These are phyloP conservation scores for Oryza rufipogon DNA, from an alignment of 176 grass and related monocot genomes.

Conservation along the genomic window DNA sequence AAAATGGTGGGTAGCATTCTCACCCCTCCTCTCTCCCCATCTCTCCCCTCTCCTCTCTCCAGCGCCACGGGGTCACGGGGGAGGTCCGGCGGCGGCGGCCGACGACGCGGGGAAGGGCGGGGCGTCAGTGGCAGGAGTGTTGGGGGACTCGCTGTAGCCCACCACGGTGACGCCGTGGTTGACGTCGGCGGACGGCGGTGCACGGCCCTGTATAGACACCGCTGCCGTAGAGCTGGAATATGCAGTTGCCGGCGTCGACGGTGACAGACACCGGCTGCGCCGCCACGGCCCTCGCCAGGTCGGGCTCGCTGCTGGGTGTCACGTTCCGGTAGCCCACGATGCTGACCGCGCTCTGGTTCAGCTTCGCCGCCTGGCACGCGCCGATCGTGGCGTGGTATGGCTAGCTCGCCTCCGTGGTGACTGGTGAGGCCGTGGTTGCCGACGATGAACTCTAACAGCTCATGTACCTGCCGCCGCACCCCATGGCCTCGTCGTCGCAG, in stretches of 20 bases:
- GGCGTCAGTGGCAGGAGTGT: too few relatives aligned
- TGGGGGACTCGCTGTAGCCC: constrained; percentile 54
- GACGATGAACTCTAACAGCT: constrained; percentile 53
- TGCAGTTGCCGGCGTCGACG: constrained; percentile 48
- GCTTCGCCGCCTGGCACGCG: constrained; percentile 44
- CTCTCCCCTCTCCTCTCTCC: too few relatives aligned
- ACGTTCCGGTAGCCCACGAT: constrained; percentile 53
- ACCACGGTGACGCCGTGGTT: constrained; percentile 72
- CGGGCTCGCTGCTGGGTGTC: constrained; percentile 51
- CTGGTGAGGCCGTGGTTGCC: constrained; percentile 53
- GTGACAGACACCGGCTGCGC: constrained; percentile 59
- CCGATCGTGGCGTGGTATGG: constrained; percentile 45
- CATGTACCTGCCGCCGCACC: constrained; percentile 60
- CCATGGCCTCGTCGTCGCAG: constrained; percentile 39
- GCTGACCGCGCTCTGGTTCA: constrained; percentile 34
- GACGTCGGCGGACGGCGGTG: background rate
- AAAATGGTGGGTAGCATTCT: too few relatives aligned
- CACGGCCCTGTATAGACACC: constrained; percentile 73
- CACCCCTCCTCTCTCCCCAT: too few relatives aligned
- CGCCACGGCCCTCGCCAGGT: constrained; percentile 45
- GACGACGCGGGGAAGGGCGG: too few relatives aligned
- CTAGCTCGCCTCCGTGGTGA: constrained; percentile 47
- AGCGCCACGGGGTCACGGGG: too few relatives aligned
- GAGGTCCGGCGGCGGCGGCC: too few relatives aligned
- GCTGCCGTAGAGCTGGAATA: constrained; percentile 60